Percentiles rank a stretch among this genome's conserved stretches.
These are phyloP conservation scores for Phlebiopsis flavidoalba DNA, from an alignment of 768 basidiomycete species.

Conservation along the genomic window DNA sequence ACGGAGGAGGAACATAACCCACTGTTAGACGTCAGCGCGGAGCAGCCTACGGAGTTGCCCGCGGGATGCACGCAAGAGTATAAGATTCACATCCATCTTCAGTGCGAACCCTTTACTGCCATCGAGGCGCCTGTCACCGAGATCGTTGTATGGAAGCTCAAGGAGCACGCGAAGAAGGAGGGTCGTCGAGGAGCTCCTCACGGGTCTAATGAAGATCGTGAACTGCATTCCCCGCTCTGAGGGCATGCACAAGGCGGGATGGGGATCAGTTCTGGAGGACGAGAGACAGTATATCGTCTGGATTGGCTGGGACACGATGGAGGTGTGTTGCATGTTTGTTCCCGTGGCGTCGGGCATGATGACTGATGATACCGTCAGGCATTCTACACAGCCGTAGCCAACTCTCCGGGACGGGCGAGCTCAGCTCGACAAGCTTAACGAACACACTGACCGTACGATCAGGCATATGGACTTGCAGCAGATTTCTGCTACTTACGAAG, in stretches of 20 bases:
- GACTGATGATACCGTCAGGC: not conserved
- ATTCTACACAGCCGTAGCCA: slow-evolving; percentile 7
- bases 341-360: not conserved
- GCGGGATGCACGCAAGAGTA: not conserved
- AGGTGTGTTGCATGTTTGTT: not conserved
- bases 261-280: slow-evolving; percentile 6
- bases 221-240: slow-evolving; percentile 5
- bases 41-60: not conserved
- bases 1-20: not conserved
- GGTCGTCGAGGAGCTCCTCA: slow-evolving; percentile 3
- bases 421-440: slow-evolving; percentile 4
- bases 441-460: slow-evolving; percentile 1
- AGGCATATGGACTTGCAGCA: slow-evolving; percentile 2
- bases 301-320: slow-evolving; percentile 13
- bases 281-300: slow-evolving; percentile 8
- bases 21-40: not conserved
- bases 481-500: not conserved
- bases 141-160: slow-evolving; percentile 10
- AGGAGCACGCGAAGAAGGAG: not conserved
- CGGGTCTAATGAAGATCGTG: slow-evolving; percentile 5
- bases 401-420: slow-evolving; percentile 9
- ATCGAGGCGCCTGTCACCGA: slow-evolving; percentile 8
- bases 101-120: slow-evolving; percentile 5
- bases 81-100: slow-evolving; percentile 3
- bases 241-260: slow-evolving; percentile 10